phyloP scores from a whole-genome alignment of 164 flowering plant species.

The Tetracentron sinense region DNA sequence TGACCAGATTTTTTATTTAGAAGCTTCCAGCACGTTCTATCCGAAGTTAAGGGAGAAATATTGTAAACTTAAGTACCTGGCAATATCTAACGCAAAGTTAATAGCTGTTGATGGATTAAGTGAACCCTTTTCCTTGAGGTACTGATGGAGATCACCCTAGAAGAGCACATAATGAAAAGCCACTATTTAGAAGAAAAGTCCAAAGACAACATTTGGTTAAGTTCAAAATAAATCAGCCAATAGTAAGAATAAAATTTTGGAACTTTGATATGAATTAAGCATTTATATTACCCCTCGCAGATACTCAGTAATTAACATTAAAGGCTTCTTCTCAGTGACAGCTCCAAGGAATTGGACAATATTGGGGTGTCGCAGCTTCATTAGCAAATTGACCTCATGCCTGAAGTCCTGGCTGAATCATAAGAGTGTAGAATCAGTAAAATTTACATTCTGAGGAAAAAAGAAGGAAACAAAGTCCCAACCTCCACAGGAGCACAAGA shows the following conservation, averaged over 20 bases:
- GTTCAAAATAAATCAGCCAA: not conserved
- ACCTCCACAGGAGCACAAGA: too few species aligned
- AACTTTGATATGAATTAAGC: constrained; percentile 1
- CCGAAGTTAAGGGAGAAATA: too few species aligned
- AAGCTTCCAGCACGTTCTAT: too few species aligned
- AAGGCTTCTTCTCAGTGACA: constrained; percentile 94
- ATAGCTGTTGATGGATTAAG: constrained; percentile 80
- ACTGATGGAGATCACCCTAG: constrained; percentile 98
- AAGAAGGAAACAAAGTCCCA: too few species aligned
- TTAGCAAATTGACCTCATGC: constrained; percentile 95
- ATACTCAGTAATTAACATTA: constrained; percentile 93
- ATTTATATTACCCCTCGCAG: constrained; percentile 71
- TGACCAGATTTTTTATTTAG: too few species aligned
- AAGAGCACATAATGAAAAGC: too few species aligned
- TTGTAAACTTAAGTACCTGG: constrained; percentile 70
- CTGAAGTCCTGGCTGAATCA: constrained; percentile 90
- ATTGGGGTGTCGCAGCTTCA: constrained; percentile 98
- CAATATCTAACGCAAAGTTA: constrained; percentile 94
- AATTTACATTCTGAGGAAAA: too few species aligned
- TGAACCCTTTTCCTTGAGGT: constrained; percentile 88
- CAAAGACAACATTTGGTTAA: not conserved
- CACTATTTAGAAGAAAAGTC: constrained; percentile 1
- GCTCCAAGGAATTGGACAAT: constrained; percentile 99
- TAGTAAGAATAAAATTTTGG: not conserved
- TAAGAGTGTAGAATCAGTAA: constrained; percentile 13